phyloP scores from a whole-genome alignment of 1,284 basidiomycete species.

The Porodaedalea pini region DNA sequence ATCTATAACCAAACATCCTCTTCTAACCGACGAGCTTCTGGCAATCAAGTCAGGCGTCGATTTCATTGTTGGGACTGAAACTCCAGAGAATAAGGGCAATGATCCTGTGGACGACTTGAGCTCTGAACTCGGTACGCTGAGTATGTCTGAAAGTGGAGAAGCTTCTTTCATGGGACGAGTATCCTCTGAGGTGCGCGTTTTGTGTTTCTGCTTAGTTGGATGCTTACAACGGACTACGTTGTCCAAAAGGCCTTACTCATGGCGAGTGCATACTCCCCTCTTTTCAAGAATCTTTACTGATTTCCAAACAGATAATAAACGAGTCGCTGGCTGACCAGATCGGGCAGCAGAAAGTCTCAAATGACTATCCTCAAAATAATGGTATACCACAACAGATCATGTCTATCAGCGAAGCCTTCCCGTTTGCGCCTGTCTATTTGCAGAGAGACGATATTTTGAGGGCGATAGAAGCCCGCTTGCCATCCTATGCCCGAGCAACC shows the following conservation, averaged over 20 bases:
- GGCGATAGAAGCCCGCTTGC: constrained; percentile 6
- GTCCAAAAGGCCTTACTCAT: constrained; percentile 13
- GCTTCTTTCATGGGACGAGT: constrained; percentile 13
- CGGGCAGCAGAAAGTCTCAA: neutral
- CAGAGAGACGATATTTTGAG: constrained; percentile 2
- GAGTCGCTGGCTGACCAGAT: neutral
- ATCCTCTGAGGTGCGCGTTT: constrained; percentile 8
- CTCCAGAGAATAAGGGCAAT: neutral
- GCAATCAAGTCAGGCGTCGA: constrained; percentile 10
- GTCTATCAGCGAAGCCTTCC: constrained; percentile 5
- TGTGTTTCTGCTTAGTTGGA: neutral
- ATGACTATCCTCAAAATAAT: neutral
- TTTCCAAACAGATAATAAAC: neutral
- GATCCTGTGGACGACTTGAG: neutral
- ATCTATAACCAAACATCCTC: constrained; percentile 11
- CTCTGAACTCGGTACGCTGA: constrained; percentile 13
- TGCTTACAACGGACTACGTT: too few species aligned
- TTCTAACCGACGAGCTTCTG: constrained; percentile 16
- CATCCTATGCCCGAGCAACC: constrained; percentile 16
- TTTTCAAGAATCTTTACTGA: neutral
- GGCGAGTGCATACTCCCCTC: neutral
- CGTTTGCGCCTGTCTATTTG: constrained; percentile 5
- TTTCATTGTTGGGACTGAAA: neutral
- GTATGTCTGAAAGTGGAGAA: constrained; percentile 17
- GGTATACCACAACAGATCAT: constrained; percentile 2